Evolutionary conservation across 257 asterid species (phyloP).

Genomic region (Henckelia pumila): DNA sequence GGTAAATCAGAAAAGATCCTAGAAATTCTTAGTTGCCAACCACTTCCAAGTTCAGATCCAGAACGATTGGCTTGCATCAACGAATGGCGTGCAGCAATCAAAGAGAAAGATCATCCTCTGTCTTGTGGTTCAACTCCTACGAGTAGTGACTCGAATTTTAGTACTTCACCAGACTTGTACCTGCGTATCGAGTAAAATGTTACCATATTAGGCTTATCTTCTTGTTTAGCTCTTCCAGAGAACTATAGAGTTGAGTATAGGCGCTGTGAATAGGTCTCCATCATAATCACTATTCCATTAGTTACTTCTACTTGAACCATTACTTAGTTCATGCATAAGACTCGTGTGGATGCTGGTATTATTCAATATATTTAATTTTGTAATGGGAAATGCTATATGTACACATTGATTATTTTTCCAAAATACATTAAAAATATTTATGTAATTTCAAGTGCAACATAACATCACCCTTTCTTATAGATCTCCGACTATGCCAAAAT

Average conservation of each 20-base stretch:
- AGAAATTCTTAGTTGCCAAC: constrained; percentile 49
- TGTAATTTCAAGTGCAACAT: no score
- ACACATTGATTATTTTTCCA: no score
- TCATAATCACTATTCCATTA: no score
- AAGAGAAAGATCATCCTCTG: constrained; percentile 31
- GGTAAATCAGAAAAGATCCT: constrained; percentile 61
- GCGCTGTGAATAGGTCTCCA: no score
- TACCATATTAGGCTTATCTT: background rate
- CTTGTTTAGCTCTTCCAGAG: background rate
- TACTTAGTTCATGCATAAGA: no score
- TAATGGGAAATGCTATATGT: no score
- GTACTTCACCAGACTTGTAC: constrained; percentile 40
- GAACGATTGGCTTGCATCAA: constrained; percentile 46
- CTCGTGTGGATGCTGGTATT: no score
- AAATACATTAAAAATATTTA: no score
- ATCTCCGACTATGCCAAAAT: no score
- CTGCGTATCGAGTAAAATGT: constrained; percentile 43
- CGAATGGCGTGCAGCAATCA: constrained; percentile 49
- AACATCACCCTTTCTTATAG: no score
- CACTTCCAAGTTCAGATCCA: constrained; percentile 43
- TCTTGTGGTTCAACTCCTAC: constrained; percentile 29
- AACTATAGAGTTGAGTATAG: background rate
- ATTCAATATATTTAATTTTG: no score
- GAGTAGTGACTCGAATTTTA: constrained; percentile 24
- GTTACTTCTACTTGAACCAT: no score